These are phyloP conservation scores for Nepenthes gracilis DNA, from an alignment of 148 eudicot species.

Conservation along the genomic window DNA sequence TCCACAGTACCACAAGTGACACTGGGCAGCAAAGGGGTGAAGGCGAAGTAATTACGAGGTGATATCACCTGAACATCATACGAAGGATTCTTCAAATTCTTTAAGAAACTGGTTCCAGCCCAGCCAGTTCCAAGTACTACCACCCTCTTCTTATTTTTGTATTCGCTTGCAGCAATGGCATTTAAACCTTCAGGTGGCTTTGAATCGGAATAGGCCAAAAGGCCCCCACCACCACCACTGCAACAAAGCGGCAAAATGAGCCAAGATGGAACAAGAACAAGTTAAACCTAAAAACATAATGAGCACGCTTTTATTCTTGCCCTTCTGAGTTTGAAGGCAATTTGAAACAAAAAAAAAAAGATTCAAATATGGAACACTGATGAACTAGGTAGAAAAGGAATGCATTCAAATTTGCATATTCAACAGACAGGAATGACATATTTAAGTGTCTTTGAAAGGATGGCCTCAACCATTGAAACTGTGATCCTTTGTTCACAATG, in stretches of 20 bases:
- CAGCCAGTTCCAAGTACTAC: conserved; percentile 93
- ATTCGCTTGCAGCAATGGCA: conserved; percentile 17
- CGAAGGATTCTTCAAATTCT: conserved; percentile 47
- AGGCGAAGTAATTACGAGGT: conserved; percentile 55
- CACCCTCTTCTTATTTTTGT: conserved; percentile 56
- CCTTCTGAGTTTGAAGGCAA: too few species aligned
- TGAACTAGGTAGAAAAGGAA: too few species aligned
- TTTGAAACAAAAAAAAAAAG: too few species aligned
- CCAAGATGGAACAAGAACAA: neutral
- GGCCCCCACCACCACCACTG: conserved; percentile 54
- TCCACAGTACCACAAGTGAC: conserved; percentile 62
- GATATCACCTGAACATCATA: conserved; percentile 51
- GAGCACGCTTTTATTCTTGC: neutral
- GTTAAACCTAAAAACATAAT: neutral
- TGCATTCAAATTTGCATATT: too few species aligned
- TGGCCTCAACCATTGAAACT: too few species aligned
- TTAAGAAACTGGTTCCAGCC: conserved; percentile 91
- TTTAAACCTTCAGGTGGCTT: conserved; percentile 23
- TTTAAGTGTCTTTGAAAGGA: too few species aligned
- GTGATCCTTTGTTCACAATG: too few species aligned
- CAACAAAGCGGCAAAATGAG: conserved; percentile 10
- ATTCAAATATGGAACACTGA: too few species aligned
- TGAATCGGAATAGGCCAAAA: conserved; percentile 51
- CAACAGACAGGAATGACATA: too few species aligned
- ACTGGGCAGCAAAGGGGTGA: conserved; percentile 65